These are phyloP conservation scores for Calocera cornea DNA, from an alignment of 768 basidiomycete genomes.

Conservation along the genomic window DNA sequence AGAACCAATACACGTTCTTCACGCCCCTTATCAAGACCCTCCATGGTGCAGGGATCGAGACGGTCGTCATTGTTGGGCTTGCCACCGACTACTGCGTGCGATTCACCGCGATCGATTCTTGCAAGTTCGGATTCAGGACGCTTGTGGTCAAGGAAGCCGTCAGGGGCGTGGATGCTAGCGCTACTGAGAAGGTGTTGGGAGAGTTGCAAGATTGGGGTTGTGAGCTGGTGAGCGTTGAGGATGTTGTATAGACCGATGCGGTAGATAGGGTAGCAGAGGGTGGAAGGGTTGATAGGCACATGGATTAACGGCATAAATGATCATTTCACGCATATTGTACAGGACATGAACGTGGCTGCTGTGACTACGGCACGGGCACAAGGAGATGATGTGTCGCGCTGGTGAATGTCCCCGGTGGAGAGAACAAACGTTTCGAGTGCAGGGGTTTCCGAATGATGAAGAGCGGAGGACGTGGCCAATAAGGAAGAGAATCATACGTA, in stretches of 20 bases:
- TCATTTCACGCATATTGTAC: constrained; percentile 3
- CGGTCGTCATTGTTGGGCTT: constrained; percentile 39
- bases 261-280: background rate
- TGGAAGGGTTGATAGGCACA: background rate
- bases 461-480: background rate
- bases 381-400: constrained; percentile 1
- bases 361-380: background rate
- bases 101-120: constrained; percentile 41
- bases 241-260: background rate
- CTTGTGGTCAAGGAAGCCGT: constrained; percentile 16
- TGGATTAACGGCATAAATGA: background rate
- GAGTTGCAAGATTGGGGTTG: background rate
- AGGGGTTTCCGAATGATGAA: constrained; percentile 3
- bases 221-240: background rate
- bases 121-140: constrained; percentile 34
- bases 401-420: background rate
- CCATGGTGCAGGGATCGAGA: constrained; percentile 33
- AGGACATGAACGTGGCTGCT: background rate
- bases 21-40: constrained; percentile 38
- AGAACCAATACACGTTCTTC: constrained; percentile 33
- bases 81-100: constrained; percentile 73
- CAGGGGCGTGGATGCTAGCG: constrained; percentile 11
- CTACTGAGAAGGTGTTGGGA: background rate
- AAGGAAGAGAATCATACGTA: background rate
- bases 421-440: constrained; percentile 4